phyloP scores from a whole-genome alignment of 768 basidiomycete genomes.

The Rhodotorula diobovata region DNA sequence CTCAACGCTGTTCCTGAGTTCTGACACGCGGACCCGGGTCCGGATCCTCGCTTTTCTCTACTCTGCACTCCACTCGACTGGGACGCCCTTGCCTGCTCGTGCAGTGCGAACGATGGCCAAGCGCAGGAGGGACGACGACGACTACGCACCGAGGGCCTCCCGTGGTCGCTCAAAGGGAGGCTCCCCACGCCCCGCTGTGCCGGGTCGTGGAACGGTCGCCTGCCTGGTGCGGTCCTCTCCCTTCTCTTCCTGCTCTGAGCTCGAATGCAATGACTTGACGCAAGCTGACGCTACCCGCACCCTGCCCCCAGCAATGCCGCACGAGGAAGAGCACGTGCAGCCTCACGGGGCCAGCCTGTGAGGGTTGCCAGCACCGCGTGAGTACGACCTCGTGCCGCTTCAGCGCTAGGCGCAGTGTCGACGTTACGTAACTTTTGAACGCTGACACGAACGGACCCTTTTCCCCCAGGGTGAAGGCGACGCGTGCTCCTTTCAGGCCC shows the following conservation, averaged over 20 bases:
- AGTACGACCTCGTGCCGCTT: no score
- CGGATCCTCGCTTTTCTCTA: no score
- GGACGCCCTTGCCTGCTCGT: no score
- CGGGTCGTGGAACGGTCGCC: not conserved
- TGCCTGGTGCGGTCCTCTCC: not conserved
- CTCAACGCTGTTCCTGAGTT: no score
- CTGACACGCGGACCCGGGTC: no score
- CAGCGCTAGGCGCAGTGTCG: no score
- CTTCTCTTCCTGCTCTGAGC: no score
- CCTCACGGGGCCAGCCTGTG: not conserved
- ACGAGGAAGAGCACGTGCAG: not conserved
- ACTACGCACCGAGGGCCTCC: conserved; percentile 3
- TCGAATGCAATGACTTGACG: no score
- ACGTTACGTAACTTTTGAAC: no score
- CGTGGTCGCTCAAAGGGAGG: not conserved
- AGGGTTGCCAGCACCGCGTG: conserved; percentile 10
- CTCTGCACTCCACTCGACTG: no score
- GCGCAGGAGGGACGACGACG: not conserved
- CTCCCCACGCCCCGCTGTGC: no score
- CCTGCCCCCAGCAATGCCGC: conserved; percentile 3
- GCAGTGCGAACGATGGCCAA: conserved; percentile 5
- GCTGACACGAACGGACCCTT: not conserved
- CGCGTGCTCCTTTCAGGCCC: conserved; percentile 17
- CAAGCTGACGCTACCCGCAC: not conserved
- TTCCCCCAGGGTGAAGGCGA: not conserved